Conservation (phyloP, 148 eudicot species). For the Selenicereus undatus region DNA sequence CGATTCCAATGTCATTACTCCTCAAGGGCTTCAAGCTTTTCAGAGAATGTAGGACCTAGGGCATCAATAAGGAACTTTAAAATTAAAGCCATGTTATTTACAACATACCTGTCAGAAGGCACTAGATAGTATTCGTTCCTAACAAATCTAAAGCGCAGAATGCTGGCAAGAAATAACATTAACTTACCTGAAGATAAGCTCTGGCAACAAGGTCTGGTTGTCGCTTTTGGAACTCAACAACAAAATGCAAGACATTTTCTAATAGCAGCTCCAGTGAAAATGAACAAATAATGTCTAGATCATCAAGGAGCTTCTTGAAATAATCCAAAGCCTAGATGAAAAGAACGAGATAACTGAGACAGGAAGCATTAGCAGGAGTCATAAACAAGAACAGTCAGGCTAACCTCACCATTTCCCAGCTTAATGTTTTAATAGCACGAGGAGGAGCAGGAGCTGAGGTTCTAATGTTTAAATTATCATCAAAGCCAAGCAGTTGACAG, state of each 20-base stretch:
- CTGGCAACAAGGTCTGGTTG: slow-evolving; percentile 97
- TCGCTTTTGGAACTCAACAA: slow-evolving; percentile 77
- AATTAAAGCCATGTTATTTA: too few relatives aligned
- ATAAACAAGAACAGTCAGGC: neutral
- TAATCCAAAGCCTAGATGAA: slow-evolving; percentile 76
- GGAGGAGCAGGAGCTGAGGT: slow-evolving; percentile 95
- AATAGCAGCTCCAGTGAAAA: slow-evolving; percentile 57
- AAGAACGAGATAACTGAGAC: neutral
- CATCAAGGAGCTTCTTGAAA: slow-evolving; percentile 87
- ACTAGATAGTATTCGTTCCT: too few relatives aligned
- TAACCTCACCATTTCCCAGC: slow-evolving; percentile 80
- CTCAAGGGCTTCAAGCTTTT: too few relatives aligned
- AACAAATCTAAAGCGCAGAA: neutral
- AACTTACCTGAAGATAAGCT: slow-evolving; percentile 79
- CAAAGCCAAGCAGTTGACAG: slow-evolving; percentile 83
- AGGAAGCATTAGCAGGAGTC: neutral
- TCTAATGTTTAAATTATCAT: slow-evolving; percentile 80
- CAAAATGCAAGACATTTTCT: slow-evolving; percentile 64
- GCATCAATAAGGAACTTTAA: too few relatives aligned
- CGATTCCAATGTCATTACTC: too few relatives aligned
- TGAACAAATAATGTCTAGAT: slow-evolving; percentile 76
- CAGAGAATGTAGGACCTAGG: too few relatives aligned
- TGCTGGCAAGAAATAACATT: neutral
- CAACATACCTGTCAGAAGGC: too few relatives aligned
- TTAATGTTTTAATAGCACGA: slow-evolving; percentile 74